Conservation (phyloP, 2,329 filamentous ascomycete species). For the Madurella mycetomatis region DNA sequence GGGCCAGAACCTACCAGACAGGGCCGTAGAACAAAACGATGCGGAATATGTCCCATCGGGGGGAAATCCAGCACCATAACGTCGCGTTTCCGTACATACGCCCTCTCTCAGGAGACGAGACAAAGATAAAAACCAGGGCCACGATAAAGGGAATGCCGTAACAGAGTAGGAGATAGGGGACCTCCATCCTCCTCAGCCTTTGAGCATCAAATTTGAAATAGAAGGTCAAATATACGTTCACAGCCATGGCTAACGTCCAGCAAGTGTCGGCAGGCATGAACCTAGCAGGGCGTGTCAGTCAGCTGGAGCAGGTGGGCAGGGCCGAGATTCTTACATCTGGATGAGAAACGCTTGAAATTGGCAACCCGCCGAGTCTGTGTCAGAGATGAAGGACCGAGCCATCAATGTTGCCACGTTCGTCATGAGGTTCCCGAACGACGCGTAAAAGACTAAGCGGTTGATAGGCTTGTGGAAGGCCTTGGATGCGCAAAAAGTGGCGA, state of each 20-base stretch:
- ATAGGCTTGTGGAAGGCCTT: slow-evolving; percentile 77
- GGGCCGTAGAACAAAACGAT: slow-evolving; percentile 72
- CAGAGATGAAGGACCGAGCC: slow-evolving; percentile 54
- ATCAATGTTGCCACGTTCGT: slow-evolving; percentile 74
- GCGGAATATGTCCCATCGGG: slow-evolving; percentile 65
- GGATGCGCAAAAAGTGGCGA: slow-evolving; percentile 65
- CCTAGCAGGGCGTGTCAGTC: slow-evolving; percentile 42
- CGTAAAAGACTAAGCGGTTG: slow-evolving; percentile 79
- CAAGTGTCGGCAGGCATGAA: slow-evolving; percentile 73
- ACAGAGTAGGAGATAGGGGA: slow-evolving; percentile 63
- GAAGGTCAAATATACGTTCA: slow-evolving; percentile 79
- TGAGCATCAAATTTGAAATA: slow-evolving; percentile 66
- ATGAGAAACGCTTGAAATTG: slow-evolving; percentile 75
- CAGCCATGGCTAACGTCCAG: slow-evolving; percentile 77
- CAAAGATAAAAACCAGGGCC: slow-evolving; percentile 62
- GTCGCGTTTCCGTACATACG: slow-evolving; percentile 70
- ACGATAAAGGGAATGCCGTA: slow-evolving; percentile 71
- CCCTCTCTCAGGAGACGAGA: slow-evolving; percentile 47
- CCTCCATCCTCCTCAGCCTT: slow-evolving; percentile 62
- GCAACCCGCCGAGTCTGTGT: slow-evolving; percentile 50
- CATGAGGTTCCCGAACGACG: slow-evolving; percentile 75
- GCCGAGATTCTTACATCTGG: slow-evolving; percentile 60
- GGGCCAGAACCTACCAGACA: slow-evolving; percentile 52
- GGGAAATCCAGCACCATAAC: slow-evolving; percentile 76
- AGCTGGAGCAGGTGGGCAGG: background rate